A percentile compares a stretch with the other conserved stretches of the same genome.
These are phyloP conservation scores for Erysimum pusillum DNA, from an alignment of 441 rosid species.

Conservation along the genomic window DNA sequence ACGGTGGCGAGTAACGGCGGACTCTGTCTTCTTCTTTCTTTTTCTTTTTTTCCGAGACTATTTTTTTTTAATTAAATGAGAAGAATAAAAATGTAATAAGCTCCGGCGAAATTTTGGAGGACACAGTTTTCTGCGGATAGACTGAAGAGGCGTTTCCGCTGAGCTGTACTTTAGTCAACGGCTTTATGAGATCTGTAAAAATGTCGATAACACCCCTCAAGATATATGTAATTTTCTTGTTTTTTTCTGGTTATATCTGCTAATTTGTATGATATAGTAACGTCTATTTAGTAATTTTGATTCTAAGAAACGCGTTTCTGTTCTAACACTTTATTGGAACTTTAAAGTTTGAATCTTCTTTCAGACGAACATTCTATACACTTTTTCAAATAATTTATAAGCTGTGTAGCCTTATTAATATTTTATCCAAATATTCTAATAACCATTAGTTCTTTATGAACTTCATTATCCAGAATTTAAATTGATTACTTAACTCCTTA, in stretches of 20 bases:
- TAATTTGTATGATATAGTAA: no score
- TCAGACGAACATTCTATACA: no score
- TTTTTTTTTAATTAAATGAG: background rate
- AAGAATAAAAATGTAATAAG: background rate
- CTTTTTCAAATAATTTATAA: background rate
- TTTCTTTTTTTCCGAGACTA: background rate
- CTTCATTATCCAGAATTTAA: background rate
- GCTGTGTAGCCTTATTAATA: no score
- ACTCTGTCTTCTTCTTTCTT: constrained; percentile 6
- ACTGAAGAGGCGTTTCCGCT: constrained; percentile 22
- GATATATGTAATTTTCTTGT: background rate
- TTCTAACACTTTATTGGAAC: no score
- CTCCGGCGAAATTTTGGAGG: constrained; percentile 14
- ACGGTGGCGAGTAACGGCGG: constrained; percentile 34
- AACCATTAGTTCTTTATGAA: background rate
- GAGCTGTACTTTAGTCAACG: constrained; percentile 47
- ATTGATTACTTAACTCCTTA: background rate
- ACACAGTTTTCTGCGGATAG: constrained; percentile 36
- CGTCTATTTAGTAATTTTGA: no score
- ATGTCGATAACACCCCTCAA: constrained; percentile 26
- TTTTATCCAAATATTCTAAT: background rate
- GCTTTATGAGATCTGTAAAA: background rate
- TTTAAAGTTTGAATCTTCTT: no score
- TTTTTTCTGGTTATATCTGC: background rate
- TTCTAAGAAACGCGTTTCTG: no score